Conservation (phyloP, 1,139 yeast species). For the Debaryomyces sp. region DNA sequence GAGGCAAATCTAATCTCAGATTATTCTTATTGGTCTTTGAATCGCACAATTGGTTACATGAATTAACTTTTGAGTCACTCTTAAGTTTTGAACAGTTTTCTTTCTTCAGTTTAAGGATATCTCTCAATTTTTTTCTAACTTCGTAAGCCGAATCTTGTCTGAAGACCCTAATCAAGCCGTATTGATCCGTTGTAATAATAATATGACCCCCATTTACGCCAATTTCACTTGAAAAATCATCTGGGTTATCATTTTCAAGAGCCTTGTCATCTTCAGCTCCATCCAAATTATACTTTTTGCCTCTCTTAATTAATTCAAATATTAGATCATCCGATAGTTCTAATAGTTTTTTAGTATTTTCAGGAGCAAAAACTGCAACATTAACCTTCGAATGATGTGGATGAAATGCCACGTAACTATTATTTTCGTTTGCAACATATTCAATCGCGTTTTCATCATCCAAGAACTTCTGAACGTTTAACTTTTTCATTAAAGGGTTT, state of each 20-base stretch:
- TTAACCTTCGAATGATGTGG: conserved; percentile 78
- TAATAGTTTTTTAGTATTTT: conserved; percentile 62
- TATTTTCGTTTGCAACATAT: conserved; percentile 49
- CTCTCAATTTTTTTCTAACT: conserved; percentile 28
- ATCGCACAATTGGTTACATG: background rate
- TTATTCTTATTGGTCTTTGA: background rate
- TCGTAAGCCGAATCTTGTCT: conserved; percentile 72
- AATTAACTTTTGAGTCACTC: background rate
- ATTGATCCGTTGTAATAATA: conserved; percentile 75
- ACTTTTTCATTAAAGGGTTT: conserved; percentile 34
- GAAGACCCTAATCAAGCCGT: conserved; percentile 74
- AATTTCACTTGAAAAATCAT: background rate
- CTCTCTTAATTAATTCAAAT: conserved; percentile 56
- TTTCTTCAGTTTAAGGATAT: conserved; percentile 14
- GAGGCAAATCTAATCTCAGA: conserved; percentile 8
- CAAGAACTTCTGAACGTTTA: conserved; percentile 24
- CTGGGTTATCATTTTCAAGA: conserved; percentile 23
- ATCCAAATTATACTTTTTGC: conserved; percentile 13
- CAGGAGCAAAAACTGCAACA: conserved; percentile 79
- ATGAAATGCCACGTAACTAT: conserved; percentile 68
- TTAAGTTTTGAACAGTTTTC: background rate
- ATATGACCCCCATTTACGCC: conserved; percentile 43
- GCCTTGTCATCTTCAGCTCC: conserved; percentile 13
- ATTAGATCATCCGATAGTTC: conserved; percentile 79
- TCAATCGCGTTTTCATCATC: conserved; percentile 26